Evolutionary conservation across 768 basidiomycete species (phyloP).

Genomic region (Neoboletus magnificus): DNA sequence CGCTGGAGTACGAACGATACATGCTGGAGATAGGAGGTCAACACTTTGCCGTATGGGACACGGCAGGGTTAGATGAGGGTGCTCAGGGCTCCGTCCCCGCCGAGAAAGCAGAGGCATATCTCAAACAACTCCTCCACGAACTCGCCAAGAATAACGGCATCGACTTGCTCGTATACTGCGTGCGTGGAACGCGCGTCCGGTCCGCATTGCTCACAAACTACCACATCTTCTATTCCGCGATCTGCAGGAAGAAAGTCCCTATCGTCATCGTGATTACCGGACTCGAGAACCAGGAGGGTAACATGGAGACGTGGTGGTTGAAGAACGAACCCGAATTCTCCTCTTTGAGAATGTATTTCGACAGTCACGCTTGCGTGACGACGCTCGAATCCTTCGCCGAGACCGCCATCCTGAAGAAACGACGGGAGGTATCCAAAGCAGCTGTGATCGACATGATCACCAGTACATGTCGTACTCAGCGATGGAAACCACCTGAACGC

Average conservation of each 20-base stretch:
- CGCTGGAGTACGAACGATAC: slow-evolving; percentile 30
- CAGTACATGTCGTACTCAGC: slow-evolving; percentile 16
- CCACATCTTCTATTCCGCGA: slow-evolving; percentile 37
- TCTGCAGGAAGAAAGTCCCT: slow-evolving; percentile 40
- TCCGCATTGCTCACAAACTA: slow-evolving; percentile 37
- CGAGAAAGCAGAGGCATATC: slow-evolving; percentile 28
- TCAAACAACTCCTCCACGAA: slow-evolving; percentile 35
- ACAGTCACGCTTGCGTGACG: slow-evolving; percentile 33
- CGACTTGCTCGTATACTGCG: slow-evolving; percentile 40
- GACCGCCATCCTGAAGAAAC: slow-evolving; percentile 10
- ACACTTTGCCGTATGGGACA: slow-evolving; percentile 32
- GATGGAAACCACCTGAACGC: slow-evolving; percentile 29
- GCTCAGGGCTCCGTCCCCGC: slow-evolving; percentile 26
- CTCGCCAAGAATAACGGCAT: slow-evolving; percentile 36
- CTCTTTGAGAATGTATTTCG: slow-evolving; percentile 26
- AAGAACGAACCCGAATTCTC: slow-evolving; percentile 24
- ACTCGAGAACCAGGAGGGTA: slow-evolving; percentile 35
- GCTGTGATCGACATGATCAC: slow-evolving; percentile 22
- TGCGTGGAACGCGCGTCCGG: slow-evolving; percentile 38
- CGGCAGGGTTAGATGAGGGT: slow-evolving; percentile 33
- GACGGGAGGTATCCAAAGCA: slow-evolving; percentile 24
- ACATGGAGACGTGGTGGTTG: slow-evolving; percentile 35
- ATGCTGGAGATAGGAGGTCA: slow-evolving; percentile 15
- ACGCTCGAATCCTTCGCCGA: slow-evolving; percentile 19
- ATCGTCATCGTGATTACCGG: slow-evolving; percentile 40